Conservation (phyloP, 73 alveolate species). For the Tetrahymena thermophila region DNA sequence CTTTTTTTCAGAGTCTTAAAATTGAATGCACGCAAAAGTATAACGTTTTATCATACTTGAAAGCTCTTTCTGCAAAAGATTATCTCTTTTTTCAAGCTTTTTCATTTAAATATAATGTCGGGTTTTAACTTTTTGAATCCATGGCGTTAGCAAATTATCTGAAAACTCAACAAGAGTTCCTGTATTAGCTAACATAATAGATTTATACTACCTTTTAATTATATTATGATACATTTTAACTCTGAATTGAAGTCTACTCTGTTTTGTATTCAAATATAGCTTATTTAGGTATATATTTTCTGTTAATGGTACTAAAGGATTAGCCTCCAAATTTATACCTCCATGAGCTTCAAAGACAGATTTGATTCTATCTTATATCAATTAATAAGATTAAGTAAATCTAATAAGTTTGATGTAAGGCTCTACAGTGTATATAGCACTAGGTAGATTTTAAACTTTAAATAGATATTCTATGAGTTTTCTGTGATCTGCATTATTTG, state of each 20-base stretch:
- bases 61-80: not conserved
- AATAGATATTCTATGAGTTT: slow-evolving; percentile 21
- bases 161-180: not conserved
- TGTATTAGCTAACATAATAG: not conserved
- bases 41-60: not conserved
- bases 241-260: not conserved
- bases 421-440: not conserved
- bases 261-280: not conserved
- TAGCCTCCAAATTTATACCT: not conserved
- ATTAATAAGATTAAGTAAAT: not conserved
- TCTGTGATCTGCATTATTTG: slow-evolving; percentile 25
- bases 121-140: not conserved
- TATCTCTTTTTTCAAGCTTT: not conserved
- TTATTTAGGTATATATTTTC: not conserved
- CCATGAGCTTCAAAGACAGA: not conserved
- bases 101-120: not conserved
- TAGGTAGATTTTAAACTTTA: not conserved
- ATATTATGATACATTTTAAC: not conserved
- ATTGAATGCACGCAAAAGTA: not conserved
- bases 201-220: not conserved
- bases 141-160: not conserved
- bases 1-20: not conserved
- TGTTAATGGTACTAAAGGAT: not conserved
- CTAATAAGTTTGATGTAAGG: not conserved
- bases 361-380: not conserved